These are phyloP conservation scores for Ustilago hordei DNA, from an alignment of 1,284 basidiomycete genomes.

Conservation along the genomic window DNA sequence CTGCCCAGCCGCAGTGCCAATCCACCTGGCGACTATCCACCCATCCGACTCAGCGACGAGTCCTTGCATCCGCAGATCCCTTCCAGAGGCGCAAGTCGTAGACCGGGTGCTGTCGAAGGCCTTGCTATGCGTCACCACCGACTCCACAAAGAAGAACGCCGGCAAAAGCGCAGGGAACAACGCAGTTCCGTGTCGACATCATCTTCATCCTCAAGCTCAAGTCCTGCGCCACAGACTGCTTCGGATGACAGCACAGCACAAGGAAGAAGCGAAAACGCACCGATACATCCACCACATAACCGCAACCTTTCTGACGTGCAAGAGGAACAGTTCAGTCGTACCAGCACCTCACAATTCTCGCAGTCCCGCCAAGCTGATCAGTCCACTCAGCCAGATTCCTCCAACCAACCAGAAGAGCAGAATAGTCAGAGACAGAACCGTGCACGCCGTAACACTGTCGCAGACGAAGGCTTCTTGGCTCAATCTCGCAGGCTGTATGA, in stretches of 20 bases:
- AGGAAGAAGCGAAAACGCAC: not conserved
- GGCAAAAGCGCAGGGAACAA: slow-evolving; percentile 19
- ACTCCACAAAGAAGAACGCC: slow-evolving; percentile 31
- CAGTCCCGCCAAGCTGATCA: not conserved
- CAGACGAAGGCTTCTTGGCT: slow-evolving; percentile 27
- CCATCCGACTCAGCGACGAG: slow-evolving; percentile 45
- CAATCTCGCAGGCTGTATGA: slow-evolving; percentile 38
- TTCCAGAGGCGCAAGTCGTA: slow-evolving; percentile 19
- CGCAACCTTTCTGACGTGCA: slow-evolving; percentile 45
- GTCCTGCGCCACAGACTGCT: not conserved
- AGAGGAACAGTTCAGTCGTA: slow-evolving; percentile 29
- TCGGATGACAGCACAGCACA: not conserved
- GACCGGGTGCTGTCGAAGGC: slow-evolving; percentile 45
- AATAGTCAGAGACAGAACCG: not conserved
- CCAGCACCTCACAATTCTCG: not conserved
- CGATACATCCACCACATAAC: slow-evolving; percentile 15
- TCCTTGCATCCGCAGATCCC: slow-evolving; percentile 7
- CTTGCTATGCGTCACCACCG: slow-evolving; percentile 47
- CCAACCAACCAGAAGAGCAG: not conserved
- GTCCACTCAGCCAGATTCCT: not conserved
- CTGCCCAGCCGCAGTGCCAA: not conserved
- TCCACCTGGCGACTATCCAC: slow-evolving; percentile 25
- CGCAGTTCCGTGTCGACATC: slow-evolving; percentile 27
- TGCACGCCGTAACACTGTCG: slow-evolving; percentile 25
- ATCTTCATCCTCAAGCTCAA: slow-evolving; percentile 20